Base-by-base conservation (phyloP, 805 yeast species). In the Pichia heedii region DNA sequence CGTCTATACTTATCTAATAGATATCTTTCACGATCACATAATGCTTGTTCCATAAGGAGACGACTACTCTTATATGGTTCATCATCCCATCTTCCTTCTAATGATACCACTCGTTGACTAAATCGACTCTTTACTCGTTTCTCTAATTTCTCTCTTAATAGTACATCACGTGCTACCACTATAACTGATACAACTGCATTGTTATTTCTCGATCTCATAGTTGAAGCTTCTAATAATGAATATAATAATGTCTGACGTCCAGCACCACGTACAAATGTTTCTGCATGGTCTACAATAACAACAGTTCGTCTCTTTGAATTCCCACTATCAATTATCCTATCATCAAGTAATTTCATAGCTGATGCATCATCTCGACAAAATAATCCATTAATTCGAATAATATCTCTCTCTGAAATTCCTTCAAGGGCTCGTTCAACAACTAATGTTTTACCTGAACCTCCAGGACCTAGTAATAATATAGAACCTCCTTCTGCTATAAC, bases 301-400 rank as follows among this genome's bases (percentile, higher is more conserved):
- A 35, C 50, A 45, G 30, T 53, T 54, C 24, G 41, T 32, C 3
- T 37, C 54, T 39, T 50, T 44, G 16, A 45, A 52, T 29, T 44
- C 38, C 37, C 37, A 39, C 38, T 53, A 42, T 41, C 58, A 54
- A 48, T 58, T 56, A 56, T 86, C 95, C 34, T 90, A 63, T 60
- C 89, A 97, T 36, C 81, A 68, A 0, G 96, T 95, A 45, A 93
- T 83, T 50, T 86, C 89, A 93, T 74, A 0, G 97, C 97, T 40
- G 74, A 65, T 38, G 70, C 73, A 55, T 90, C 97, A 51, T 82
- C 87, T 5, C 71, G 57, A 56, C 86, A 96, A 3, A 80, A 70
- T 13, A 71, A 61, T 0, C 96, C 96, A 46, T 81, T 78, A 24
- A 90, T 64, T 20, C 71, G 60, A 11, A 93, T 74, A 0, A 74